Conservation (phyloP, 345 rosid species). For the Citrus sp. region DNA sequence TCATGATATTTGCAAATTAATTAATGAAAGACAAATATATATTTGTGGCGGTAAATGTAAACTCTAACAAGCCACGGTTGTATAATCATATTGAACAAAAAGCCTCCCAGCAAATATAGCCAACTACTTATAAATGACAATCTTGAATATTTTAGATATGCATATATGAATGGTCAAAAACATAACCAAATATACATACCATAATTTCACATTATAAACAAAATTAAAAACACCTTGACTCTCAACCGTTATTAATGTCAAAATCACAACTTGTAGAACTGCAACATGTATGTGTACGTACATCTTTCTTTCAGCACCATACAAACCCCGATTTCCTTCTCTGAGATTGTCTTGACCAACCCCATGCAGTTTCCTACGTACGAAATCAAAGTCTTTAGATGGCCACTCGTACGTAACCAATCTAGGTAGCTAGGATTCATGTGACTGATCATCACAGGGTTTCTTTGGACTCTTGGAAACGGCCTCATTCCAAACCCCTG, state of each 20-base stretch:
- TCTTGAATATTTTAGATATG: neutral
- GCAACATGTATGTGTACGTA: neutral
- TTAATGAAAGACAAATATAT: neutral
- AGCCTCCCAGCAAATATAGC: neutral
- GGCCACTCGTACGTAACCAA: slow-evolving; percentile 1
- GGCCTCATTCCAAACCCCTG: slow-evolving; percentile 38
- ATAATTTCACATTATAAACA: neutral
- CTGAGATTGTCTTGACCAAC: neutral
- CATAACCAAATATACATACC: neutral
- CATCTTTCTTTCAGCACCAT: neutral
- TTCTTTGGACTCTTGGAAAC: slow-evolving; percentile 6
- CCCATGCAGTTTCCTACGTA: neutral
- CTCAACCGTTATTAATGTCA: neutral
- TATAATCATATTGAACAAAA: neutral
- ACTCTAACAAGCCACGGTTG: neutral
- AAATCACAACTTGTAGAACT: neutral
- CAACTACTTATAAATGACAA: neutral
- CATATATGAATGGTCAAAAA: neutral
- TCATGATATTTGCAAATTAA: neutral
- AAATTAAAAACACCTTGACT: neutral
- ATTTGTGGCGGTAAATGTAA: neutral
- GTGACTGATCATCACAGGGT: neutral
- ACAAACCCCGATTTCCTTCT: neutral
- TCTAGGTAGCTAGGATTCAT: slow-evolving; percentile 3
- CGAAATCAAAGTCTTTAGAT: neutral